Conservation (phyloP, 208 protist species). For the Blechomonas ayalai region DNA sequence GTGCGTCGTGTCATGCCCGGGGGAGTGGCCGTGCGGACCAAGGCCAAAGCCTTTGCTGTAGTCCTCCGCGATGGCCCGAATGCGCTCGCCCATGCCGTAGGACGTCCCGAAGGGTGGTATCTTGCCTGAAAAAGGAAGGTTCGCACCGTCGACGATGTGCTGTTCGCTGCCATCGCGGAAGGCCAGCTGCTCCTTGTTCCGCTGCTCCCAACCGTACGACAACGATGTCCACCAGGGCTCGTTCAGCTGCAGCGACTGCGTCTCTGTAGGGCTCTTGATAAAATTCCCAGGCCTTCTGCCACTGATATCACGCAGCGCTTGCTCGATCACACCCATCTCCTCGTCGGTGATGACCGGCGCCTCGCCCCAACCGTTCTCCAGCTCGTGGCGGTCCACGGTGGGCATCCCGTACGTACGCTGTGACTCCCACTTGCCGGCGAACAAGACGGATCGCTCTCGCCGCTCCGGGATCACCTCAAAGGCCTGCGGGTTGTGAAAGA, state of each 20-base stretch:
- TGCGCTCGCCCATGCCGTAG: slow-evolving; percentile 82
- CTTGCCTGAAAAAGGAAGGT: slow-evolving; percentile 71
- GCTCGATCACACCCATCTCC: slow-evolving; percentile 76
- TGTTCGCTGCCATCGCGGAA: slow-evolving; percentile 64
- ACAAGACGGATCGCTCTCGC: slow-evolving; percentile 51
- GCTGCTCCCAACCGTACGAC: slow-evolving; percentile 78
- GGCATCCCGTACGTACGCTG: slow-evolving; percentile 68
- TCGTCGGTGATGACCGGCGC: slow-evolving; percentile 49
- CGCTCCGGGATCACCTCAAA: slow-evolving; percentile 82
- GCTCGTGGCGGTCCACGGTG: slow-evolving; percentile 83
- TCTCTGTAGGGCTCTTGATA: slow-evolving; percentile 66
- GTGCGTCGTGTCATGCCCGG: slow-evolving; percentile 45
- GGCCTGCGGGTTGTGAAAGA: slow-evolving; percentile 76
- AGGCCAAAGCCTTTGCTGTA: slow-evolving; percentile 82
- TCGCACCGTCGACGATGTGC: slow-evolving; percentile 41
- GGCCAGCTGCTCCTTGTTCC: slow-evolving; percentile 64
- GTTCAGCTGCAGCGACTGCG: slow-evolving; percentile 53
- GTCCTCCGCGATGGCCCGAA: slow-evolving; percentile 70
- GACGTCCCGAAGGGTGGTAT: slow-evolving; percentile 75
- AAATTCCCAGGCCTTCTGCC: slow-evolving; percentile 83
- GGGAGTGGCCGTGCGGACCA: slow-evolving; percentile 70
- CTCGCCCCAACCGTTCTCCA: slow-evolving; percentile 74
- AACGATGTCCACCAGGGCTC: slow-evolving; percentile 79
- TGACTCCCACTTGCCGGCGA: slow-evolving; percentile 76
- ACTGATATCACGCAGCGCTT: slow-evolving; percentile 86